Evolutionary conservation across 257 asterid genomes (phyloP).

Genomic region (Cinchona pubescens): DNA sequence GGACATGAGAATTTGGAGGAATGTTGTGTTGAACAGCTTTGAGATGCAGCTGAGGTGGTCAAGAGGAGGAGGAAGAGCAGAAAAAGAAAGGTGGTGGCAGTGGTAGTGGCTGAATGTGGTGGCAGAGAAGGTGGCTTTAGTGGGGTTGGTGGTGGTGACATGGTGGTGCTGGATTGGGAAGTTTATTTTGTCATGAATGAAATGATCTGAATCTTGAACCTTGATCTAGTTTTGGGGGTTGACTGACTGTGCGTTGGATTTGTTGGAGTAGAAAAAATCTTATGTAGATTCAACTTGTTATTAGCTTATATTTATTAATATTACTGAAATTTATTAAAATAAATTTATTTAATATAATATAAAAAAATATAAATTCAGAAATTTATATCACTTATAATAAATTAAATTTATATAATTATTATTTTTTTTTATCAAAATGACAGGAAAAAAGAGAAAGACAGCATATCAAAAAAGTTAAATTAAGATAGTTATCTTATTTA

Average conservation of each 20-base stretch:
- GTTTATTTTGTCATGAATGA: conserved; percentile 10
- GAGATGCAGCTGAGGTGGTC: conserved; percentile 20
- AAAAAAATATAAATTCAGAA: no score
- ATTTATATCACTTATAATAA: no score
- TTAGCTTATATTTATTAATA: no score
- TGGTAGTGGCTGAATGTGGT: conserved; percentile 26
- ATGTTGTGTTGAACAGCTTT: conserved; percentile 34
- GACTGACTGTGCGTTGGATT: conserved; percentile 26
- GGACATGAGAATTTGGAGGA: conserved; percentile 42
- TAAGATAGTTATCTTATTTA: no score
- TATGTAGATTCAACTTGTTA: no score
- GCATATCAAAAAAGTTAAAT: no score
- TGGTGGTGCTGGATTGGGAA: conserved; percentile 1
- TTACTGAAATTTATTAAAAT: no score
- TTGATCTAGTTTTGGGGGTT: conserved; percentile 29
- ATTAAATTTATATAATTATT: no score
- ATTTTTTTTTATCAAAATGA: no score
- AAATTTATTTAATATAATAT: no score
- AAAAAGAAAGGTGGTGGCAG: conserved; percentile 12
- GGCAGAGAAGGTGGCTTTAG: conserved; percentile 13
- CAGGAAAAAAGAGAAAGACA: no score
- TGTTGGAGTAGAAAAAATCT: no score
- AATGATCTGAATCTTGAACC: conserved; percentile 31
- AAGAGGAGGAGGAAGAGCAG: conserved; percentile 25
- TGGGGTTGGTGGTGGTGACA: conserved; percentile 20